Evolutionary conservation across 495 filamentous ascomycete genomes (phyloP).

Genomic region (Amniculicola lignicola): DNA sequence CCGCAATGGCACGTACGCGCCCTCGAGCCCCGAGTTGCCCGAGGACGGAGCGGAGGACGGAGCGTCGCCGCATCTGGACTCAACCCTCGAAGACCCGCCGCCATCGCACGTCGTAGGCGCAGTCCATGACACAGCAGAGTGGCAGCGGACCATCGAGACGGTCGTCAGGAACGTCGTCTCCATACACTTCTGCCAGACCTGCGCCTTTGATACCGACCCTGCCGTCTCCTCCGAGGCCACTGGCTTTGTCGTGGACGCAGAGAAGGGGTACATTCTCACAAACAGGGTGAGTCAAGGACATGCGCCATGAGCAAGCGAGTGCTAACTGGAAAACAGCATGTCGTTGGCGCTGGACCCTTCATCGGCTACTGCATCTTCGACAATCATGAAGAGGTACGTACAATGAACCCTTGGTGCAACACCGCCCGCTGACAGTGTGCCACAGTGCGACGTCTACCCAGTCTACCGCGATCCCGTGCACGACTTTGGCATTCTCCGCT

Average conservation of each 20-base stretch:
- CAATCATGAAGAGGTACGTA: slow-evolving; percentile 77
- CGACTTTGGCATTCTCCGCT: slow-evolving; percentile 95
- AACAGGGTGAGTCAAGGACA: slow-evolving; percentile 26
- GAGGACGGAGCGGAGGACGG: slow-evolving; percentile 2
- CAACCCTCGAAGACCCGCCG: slow-evolving; percentile 18
- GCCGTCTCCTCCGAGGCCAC: slow-evolving; percentile 94
- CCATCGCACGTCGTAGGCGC: slow-evolving; percentile 38
- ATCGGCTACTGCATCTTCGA: slow-evolving; percentile 98
- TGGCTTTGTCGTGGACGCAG: slow-evolving; percentile 95
- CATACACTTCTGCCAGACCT: slow-evolving; percentile 98
- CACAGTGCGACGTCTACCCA: slow-evolving; percentile 87
- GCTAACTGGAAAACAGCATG: slow-evolving; percentile 74
- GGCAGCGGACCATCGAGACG: slow-evolving; percentile 92
- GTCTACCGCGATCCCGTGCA: slow-evolving; percentile 98
- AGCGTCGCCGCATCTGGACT: slow-evolving; percentile 8
- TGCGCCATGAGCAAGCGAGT: background rate
- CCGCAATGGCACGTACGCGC: slow-evolving; percentile 21
- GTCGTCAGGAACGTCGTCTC: slow-evolving; percentile 93
- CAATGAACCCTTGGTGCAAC: background rate
- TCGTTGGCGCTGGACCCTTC: slow-evolving; percentile 94
- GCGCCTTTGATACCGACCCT: slow-evolving; percentile 93
- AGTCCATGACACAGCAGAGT: slow-evolving; percentile 83
- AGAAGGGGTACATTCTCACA: slow-evolving; percentile 65
- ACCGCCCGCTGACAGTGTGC: slow-evolving; percentile 6
- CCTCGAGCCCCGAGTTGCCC: slow-evolving; percentile 13